Percentiles rank a stretch among this genome's conserved stretches.
Evolutionary conservation across 2,329 filamentous ascomycete genomes (phyloP).

Genomic region (Rugonectria rugulosa): DNA sequence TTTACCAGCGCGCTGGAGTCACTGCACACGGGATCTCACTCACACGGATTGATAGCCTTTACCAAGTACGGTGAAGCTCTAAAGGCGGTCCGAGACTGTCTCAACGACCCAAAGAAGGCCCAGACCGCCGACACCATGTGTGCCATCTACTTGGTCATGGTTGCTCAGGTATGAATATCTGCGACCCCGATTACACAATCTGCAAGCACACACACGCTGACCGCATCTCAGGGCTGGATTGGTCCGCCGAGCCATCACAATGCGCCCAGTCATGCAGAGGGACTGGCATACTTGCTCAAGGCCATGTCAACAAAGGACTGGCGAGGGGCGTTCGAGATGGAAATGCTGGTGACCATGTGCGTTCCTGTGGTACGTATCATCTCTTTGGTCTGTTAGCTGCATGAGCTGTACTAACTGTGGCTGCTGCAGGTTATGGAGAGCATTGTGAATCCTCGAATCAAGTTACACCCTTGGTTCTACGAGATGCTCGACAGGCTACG

Average conservation of each 20-base stretch:
- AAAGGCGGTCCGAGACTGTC: conserved; percentile 34
- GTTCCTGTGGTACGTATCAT: conserved; percentile 42
- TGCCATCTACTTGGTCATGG: conserved; percentile 47
- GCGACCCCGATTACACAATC: not conserved
- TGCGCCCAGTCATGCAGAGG: conserved; percentile 41
- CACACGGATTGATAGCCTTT: conserved; percentile 33
- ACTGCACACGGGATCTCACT: conserved; percentile 24
- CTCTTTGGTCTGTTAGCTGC: not conserved
- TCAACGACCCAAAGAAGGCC: conserved; percentile 39
- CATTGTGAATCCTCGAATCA: conserved; percentile 39
- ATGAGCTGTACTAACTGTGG: not conserved
- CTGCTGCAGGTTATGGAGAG: conserved; percentile 44
- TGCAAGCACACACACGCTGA: not conserved
- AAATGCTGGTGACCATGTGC: conserved; percentile 42
- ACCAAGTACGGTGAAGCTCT: conserved; percentile 44
- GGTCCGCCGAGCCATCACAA: conserved; percentile 35
- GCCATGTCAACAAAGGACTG: conserved; percentile 34
- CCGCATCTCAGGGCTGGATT: conserved; percentile 40
- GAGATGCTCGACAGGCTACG: conserved; percentile 18
- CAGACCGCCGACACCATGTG: conserved; percentile 45
- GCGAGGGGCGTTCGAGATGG: conserved; percentile 37
- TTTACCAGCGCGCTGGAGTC: conserved; percentile 39
- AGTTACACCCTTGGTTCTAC: conserved; percentile 33
- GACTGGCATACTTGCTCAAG: conserved; percentile 43
- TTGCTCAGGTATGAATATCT: conserved; percentile 41